Evolutionary conservation across 1,139 yeast genomes (phyloP), one percentile per base, ranked within the genome.

Genomic region (Maudiozyma humilis): DNA sequence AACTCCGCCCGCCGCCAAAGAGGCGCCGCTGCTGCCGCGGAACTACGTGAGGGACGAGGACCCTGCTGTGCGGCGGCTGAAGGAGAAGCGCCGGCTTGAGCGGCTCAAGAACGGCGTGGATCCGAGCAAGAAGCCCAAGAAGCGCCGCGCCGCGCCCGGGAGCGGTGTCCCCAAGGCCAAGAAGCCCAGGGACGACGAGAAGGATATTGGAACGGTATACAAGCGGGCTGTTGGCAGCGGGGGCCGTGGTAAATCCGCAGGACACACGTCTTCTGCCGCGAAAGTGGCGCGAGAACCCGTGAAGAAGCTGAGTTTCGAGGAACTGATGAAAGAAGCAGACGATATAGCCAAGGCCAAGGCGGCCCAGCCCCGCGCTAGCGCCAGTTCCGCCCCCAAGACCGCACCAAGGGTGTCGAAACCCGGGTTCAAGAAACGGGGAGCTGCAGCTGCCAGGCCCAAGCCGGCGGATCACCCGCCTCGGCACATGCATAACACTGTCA

Each of bases 301-400:
- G 0, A 74, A 78, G 52, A 80, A 79, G 54, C 62, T 80, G 59
- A 71, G 79, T 10, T 83, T 80, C 55, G 74, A 73, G 40, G 86
- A 82, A 46, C 66, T 83, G 48, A 81, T 82, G 86, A 76, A 75
- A 51, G 76, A 78, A 56, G 91, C 91, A 0, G 76, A 78, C n/a
- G 27, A 23, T 23, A 23, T 23, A 23, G 27, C 27, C 8, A 23
- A 23, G 27, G 6, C 27, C 8, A 23, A 23, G 10, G 27, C 8
- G 27, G 10, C 6, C 6, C 6, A 6, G 27, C 27, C 6, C 6
- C 27, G 8, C 27, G 10, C 6, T 6, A 23, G 8, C 6, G 6
- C 27, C 10, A 23, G 27, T 23, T 6, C 27, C 8, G 8, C 27
- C 6, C 27, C 27, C 6, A 10, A 6, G 10, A 6, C 6, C 10